A percentile compares a stretch with the other conserved stretches of the same genome.
These are phyloP conservation scores for Fusarium sp. DNA, from an alignment of 2,329 filamentous ascomycete species.

Conservation along the genomic window DNA sequence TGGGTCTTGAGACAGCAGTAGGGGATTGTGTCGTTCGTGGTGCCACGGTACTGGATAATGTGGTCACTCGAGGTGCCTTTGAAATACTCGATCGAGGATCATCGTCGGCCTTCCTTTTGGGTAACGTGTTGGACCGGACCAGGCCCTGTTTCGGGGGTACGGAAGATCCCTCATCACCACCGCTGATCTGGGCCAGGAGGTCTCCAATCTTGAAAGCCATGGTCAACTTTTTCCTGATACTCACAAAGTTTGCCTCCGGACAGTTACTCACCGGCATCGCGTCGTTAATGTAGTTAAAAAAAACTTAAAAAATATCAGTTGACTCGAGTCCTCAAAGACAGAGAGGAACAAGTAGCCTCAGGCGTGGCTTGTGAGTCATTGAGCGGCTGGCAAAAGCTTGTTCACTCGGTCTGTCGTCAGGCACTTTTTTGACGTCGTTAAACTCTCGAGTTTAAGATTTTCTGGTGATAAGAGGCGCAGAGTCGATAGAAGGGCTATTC, in stretches of 20 bases:
- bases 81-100: conserved; percentile 52
- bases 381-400: conserved; percentile 30
- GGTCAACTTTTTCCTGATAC: conserved; percentile 32
- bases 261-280: conserved; percentile 45
- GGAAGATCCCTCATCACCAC: conserved; percentile 56
- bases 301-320: conserved; percentile 1
- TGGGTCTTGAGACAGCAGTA: conserved; percentile 26
- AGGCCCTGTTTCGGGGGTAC: conserved; percentile 44
- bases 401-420: conserved; percentile 30
- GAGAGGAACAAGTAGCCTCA: conserved; percentile 36
- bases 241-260: not conserved
- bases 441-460: conserved; percentile 14
- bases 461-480: conserved; percentile 36
- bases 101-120: conserved; percentile 67
- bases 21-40: conserved; percentile 32
- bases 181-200: conserved; percentile 64
- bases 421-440: conserved; percentile 30
- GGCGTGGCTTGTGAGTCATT: conserved; percentile 41
- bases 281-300: conserved; percentile 18
- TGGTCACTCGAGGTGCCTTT: conserved; percentile 53
- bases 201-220: conserved; percentile 45
- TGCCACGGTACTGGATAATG: conserved; percentile 36
- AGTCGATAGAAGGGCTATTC: conserved; percentile 27
- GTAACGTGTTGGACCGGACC: conserved; percentile 38
- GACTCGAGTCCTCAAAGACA: conserved; percentile 24